Base-by-base conservation (phyloP, 176 grass and related monocot species). In the Pharus latifolius region DNA sequence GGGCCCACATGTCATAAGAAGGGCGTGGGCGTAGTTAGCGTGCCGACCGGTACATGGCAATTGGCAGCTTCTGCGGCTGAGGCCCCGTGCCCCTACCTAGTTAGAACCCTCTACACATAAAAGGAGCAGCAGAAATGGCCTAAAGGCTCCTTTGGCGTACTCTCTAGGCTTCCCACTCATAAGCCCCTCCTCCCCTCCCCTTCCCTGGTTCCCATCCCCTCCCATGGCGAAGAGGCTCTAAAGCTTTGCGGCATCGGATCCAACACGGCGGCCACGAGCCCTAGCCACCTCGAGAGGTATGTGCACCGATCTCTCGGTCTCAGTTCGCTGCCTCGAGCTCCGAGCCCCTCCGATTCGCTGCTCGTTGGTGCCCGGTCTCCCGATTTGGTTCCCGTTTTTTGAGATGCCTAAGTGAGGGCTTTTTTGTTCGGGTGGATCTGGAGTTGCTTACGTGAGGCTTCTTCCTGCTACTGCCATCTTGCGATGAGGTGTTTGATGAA, bases 81-180 rank as follows among this genome's bases (percentile, higher is more conserved):
- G 59, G 27, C 38, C 68, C 68, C 8, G 9, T 0, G 26, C 76
- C 47, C 44, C 77, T n/a, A 79, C 78, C 78, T 73, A 65, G 68
- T 46, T 73, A 65, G 68, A 34, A 72, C 77, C 7, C 26, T 19
- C 58, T 45, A 11, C 17, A 28, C 14, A 7, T 58, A 46, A 40
- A n/a, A 0, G 13, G 22, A 63, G 60, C 60, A 7, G 60, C 37
- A 54, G 47, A 78, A 43, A 64, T 17, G 68, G 18, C 4, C 28
- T 25, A 15, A 44, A 16, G 38, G 16, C 7, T 46, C 7, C 7
- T 18, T 65, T 65, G 41, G 62, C 25, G 40, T 15, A 19, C 25
- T 23, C 62, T 28, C 29, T 14, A 24, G 41, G n/a, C 59, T 23
- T 38, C 52, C 18, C 10, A 48, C 42, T 50, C 19, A 17, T 7